Base-by-base conservation (phyloP, 805 yeast genomes). In the Candida michaelii region DNA sequence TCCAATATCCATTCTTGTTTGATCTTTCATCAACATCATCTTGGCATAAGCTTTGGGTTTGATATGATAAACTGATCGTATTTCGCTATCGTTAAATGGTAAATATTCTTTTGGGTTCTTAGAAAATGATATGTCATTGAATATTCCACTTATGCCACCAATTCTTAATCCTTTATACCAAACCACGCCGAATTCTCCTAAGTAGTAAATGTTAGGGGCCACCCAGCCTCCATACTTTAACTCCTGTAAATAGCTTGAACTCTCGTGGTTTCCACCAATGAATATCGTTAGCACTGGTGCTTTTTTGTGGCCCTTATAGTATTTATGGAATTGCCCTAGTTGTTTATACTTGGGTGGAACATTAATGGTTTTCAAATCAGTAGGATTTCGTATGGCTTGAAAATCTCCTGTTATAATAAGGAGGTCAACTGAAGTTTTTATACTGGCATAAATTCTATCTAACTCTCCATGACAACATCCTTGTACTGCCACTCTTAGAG, bases 181-280 rank as follows among this genome's bases (percentile, higher is more conserved):
- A 2, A 93, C 65, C 2, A 80, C 80, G 12, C 89, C 88, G 14
- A 83, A 76, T 32, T 79, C 78, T 0, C 99, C 99, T 52, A 93
- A 56, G 57, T 80, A 93, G 61, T 83, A 93, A 11, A 93, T 87
- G 48, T 84, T 82, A 1, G 89, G 87, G 1, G 96, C 95, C 1
- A 86, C 90, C 87, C 91, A 93, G 0, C 99, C 99, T 10, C 99
- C 99, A 58, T 74, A 76, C 45, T 77, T 79, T 44, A 90, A 63
- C 51, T 85, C 89, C 46, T 76, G 68, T 48, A 93, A 57, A 58
- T 85, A 87, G 45, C 82, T 79, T 44, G 95, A 86, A 3, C 93
- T 82, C 58, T 93, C 99, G 56, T 93, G 99, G 62, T 93, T 93
- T 0, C 99, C 99, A 2, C 99, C 98, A 31, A 93, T 79, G 51